These are phyloP conservation scores for Suhomyces choctaworum DNA, from an alignment of 1,139 yeast species.

Conservation along the genomic window DNA sequence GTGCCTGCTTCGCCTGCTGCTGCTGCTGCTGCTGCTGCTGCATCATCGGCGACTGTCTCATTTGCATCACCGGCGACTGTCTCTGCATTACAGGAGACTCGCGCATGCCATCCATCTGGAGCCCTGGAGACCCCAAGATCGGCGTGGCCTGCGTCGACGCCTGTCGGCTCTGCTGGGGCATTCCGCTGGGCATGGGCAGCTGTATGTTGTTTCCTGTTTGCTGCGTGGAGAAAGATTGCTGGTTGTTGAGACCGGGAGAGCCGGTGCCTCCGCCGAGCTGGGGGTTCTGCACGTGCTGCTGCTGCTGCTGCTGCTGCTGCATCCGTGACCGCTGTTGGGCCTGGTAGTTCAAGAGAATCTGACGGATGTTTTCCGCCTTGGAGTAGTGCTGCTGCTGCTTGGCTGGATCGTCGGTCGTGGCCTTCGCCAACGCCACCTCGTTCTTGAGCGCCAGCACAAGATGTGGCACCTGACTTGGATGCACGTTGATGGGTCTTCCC, in stretches of 20 bases:
- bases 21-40: slow-evolving; percentile 13
- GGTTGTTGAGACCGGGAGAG: slow-evolving; percentile 1
- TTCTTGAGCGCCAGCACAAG: slow-evolving; percentile 58
- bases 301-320: slow-evolving; percentile 15
- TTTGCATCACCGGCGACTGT: slow-evolving; percentile 10
- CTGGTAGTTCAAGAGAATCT: slow-evolving; percentile 44
- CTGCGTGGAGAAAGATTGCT: slow-evolving; percentile 1
- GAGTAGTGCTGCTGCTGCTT: slow-evolving; percentile 69
- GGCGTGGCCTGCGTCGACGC: slow-evolving; percentile 17
- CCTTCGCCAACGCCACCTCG: slow-evolving; percentile 64
- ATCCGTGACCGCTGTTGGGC: slow-evolving; percentile 37
- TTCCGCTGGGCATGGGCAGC: slow-evolving; percentile 6
- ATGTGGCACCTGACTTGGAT: slow-evolving; percentile 61
- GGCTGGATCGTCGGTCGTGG: slow-evolving; percentile 52
- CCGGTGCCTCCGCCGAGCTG: slow-evolving; percentile 5
- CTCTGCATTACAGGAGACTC: slow-evolving; percentile 18
- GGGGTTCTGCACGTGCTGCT: slow-evolving; percentile 7
- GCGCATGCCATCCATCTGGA: slow-evolving; percentile 12
- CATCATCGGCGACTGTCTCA: slow-evolving; percentile 11
- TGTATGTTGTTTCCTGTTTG: slow-evolving; percentile 5
- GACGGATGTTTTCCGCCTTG: slow-evolving; percentile 67
- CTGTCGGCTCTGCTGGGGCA: slow-evolving; percentile 12
- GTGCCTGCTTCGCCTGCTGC: slow-evolving; percentile 12
- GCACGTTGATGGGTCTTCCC: slow-evolving; percentile 33
- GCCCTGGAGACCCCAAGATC: slow-evolving; percentile 13